These are phyloP conservation scores for Rubia yunnanensis DNA, from an alignment of 257 asterid genomes.

Conservation along the genomic window DNA sequence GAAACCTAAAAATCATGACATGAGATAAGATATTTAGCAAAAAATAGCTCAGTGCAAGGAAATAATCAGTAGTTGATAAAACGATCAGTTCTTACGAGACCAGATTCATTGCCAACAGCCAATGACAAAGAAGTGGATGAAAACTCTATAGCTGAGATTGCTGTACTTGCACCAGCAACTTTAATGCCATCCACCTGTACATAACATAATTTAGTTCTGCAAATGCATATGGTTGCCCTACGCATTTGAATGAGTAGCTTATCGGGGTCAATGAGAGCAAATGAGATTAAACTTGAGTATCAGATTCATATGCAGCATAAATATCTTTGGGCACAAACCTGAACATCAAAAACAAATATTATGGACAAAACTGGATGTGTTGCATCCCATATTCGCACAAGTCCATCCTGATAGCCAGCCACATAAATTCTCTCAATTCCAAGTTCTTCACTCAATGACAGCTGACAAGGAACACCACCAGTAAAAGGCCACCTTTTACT, in stretches of 20 bases:
- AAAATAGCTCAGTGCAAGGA: background rate
- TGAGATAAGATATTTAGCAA: constrained; percentile 8
- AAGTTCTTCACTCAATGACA: constrained; percentile 34
- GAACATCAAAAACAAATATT: constrained; percentile 41
- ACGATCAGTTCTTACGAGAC: constrained; percentile 49
- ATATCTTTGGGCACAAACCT: constrained; percentile 42
- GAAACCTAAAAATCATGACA: constrained; percentile 40
- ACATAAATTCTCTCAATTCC: constrained; percentile 56
- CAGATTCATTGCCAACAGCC: constrained; percentile 80
- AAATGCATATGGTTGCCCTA: constrained; percentile 13
- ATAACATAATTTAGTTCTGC: constrained; percentile 15
- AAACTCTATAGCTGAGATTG: constrained; percentile 67
- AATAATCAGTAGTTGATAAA: background rate
- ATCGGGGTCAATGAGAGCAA: constrained; percentile 5
- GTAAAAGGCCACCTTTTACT: constrained; percentile 64
- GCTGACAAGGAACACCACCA: constrained; percentile 60
- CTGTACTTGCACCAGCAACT: constrained; percentile 46
- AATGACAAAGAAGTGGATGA: constrained; percentile 47
- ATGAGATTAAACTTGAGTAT: background rate
- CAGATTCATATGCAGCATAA: constrained; percentile 9
- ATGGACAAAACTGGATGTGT: constrained; percentile 63
- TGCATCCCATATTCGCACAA: constrained; percentile 85
- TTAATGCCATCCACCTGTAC: constrained; percentile 44
- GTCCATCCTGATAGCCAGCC: constrained; percentile 93
- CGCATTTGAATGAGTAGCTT: constrained; percentile 7